These are phyloP conservation scores for Coix lacrymajobi DNA, from an alignment of 176 grass and related monocot genomes.

Conservation along the genomic window DNA sequence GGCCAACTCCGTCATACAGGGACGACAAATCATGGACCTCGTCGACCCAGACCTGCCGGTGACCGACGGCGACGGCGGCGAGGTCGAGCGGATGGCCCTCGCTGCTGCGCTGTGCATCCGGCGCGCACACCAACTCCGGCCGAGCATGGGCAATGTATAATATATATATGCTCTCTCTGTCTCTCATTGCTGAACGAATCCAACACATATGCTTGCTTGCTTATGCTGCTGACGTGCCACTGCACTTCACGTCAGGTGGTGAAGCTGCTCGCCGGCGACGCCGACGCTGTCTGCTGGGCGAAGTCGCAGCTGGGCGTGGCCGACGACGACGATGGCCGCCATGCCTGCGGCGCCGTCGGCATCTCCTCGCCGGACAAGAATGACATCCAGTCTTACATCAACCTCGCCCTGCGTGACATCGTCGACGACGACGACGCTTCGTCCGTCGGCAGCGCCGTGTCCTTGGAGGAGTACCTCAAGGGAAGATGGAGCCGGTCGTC, in stretches of 20 bases:
- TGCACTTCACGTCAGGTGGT: constrained; percentile 37
- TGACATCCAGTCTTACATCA: constrained; percentile 81
- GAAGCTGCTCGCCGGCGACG: constrained; percentile 58
- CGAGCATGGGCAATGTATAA: constrained; percentile 54
- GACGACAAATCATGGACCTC: constrained; percentile 51
- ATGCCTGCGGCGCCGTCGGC: neutral
- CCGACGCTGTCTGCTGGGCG: constrained; percentile 48
- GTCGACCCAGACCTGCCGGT: constrained; percentile 43
- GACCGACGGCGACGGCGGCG: neutral
- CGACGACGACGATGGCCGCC: neutral
- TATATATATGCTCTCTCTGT: neutral
- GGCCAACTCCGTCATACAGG: constrained; percentile 52
- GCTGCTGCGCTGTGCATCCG: constrained; percentile 74
- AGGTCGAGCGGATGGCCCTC: constrained; percentile 62
- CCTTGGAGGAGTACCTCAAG: constrained; percentile 75
- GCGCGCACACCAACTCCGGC: constrained; percentile 43
- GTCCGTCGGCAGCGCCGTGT: constrained; percentile 49
- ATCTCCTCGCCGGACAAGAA: neutral
- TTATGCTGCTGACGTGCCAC: neutral
- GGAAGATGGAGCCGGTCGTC: constrained; percentile 81
- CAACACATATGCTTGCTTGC: neutral
- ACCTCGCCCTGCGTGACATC: constrained; percentile 70
- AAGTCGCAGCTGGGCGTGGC: constrained; percentile 30
- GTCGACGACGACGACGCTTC: constrained; percentile 43
- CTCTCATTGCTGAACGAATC: neutral